Evolutionary conservation across 2,329 filamentous ascomycete genomes (phyloP).

Genomic region (Hysterium pulicare): DNA sequence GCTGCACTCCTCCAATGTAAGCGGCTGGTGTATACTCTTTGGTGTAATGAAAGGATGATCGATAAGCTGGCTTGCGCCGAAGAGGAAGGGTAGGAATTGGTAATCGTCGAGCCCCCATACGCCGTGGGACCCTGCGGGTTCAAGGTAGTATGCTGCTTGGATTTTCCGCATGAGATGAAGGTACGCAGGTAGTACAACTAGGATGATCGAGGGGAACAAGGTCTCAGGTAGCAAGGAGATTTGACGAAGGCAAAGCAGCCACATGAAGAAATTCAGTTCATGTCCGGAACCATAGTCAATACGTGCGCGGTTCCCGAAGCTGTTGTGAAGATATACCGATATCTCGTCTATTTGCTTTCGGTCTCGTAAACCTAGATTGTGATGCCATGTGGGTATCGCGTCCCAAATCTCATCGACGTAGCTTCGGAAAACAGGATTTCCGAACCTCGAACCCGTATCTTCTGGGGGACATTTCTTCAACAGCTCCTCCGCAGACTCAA

Average conservation of each 20-base stretch:
- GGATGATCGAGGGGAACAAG: slow-evolving; percentile 71
- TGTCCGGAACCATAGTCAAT: slow-evolving; percentile 98
- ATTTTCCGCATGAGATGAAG: slow-evolving; percentile 81
- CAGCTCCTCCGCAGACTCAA: slow-evolving; percentile 66
- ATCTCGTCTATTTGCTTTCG: slow-evolving; percentile 63
- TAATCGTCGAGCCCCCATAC: slow-evolving; percentile 55
- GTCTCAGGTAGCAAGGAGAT: slow-evolving; percentile 60
- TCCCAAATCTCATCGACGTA: slow-evolving; percentile 66
- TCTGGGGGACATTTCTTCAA: slow-evolving; percentile 71
- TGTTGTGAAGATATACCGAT: slow-evolving; percentile 74
- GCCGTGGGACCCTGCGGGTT: slow-evolving; percentile 61
- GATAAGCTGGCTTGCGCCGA: slow-evolving; percentile 53
- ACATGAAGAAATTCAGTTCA: slow-evolving; percentile 95
- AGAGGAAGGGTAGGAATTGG: slow-evolving; percentile 52
- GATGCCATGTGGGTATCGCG: slow-evolving; percentile 60
- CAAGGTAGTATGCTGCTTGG: slow-evolving; percentile 91
- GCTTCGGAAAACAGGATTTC: slow-evolving; percentile 84
- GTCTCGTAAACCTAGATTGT: slow-evolving; percentile 52
- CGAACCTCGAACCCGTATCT: slow-evolving; percentile 89
- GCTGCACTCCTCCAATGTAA: slow-evolving; percentile 82
- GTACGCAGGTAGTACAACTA: slow-evolving; percentile 79
- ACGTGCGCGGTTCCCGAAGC: slow-evolving; percentile 79
- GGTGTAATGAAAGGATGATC: slow-evolving; percentile 61
- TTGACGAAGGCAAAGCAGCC: slow-evolving; percentile 91
- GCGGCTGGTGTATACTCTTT: slow-evolving; percentile 73